Percentiles rank a stretch among this genome's conserved stretches.
phyloP scores from a whole-genome alignment of 208 protist species.

The Trypanosoma conorhini region DNA sequence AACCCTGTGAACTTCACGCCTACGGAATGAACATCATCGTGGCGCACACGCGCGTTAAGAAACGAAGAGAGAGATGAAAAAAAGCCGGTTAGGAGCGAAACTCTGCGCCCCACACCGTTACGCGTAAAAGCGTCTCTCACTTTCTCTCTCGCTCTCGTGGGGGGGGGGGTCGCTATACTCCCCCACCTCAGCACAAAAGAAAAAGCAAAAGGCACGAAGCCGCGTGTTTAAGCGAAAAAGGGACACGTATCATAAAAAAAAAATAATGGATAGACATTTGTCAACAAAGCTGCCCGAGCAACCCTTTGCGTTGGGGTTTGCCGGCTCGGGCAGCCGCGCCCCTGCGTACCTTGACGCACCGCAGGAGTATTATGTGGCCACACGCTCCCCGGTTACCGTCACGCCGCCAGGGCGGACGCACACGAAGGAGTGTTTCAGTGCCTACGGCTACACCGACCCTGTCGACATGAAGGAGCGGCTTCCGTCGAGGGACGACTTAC shows the following conservation, averaged over 20 bases:
- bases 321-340: not conserved
- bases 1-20: no score
- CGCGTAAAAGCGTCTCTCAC: no score
- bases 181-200: not conserved
- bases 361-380: constrained; percentile 13
- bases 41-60: no score
- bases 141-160: no score
- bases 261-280: not conserved
- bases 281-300: not conserved
- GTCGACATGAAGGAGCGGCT: not conserved
- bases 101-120: no score
- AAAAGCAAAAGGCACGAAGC: no score
- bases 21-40: no score
- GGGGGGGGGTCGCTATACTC: not conserved
- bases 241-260: not conserved
- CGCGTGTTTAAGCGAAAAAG: not conserved
- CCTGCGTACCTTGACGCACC: constrained; percentile 13
- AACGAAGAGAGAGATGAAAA: no score
- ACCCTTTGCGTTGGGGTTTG: not conserved
- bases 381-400: constrained; percentile 5
- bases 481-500: not conserved
- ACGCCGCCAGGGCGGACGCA: not conserved
- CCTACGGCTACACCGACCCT: constrained; percentile 16
- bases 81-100: no score
- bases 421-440: constrained; percentile 15